Evolutionary conservation across 306 rosid genomes (phyloP).

Genomic region (Cajanus cajan): DNA sequence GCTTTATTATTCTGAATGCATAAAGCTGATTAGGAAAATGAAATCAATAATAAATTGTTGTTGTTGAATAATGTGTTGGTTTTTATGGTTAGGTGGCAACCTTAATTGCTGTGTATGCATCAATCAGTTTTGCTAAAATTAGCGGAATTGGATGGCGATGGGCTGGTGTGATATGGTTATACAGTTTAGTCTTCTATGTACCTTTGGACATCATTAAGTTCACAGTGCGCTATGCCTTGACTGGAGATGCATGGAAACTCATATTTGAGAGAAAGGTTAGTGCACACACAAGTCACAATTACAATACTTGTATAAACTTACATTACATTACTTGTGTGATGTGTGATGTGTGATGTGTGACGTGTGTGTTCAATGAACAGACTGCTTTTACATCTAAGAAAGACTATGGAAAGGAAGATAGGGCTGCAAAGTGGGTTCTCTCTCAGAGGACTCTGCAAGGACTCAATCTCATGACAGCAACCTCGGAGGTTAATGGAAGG

Average conservation of each 20-base stretch:
- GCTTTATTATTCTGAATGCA: background rate
- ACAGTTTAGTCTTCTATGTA: constrained; percentile 69
- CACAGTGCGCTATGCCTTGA: constrained; percentile 65
- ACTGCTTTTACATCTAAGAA: constrained; percentile 77
- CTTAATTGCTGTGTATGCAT: constrained; percentile 76
- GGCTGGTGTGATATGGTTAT: constrained; percentile 88
- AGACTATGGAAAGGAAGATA: constrained; percentile 74
- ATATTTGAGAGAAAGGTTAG: constrained; percentile 70
- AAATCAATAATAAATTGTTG: background rate
- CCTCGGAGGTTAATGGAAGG: constrained; percentile 34
- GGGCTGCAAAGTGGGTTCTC: constrained; percentile 71
- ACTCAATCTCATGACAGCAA: constrained; percentile 31
- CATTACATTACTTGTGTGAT: too few relatives aligned
- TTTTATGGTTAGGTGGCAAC: constrained; percentile 69
- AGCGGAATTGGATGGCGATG: constrained; percentile 88
- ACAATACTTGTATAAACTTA: too few relatives aligned
- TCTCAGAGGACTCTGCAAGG: constrained; percentile 82
- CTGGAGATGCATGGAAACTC: constrained; percentile 85
- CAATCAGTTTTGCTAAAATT: constrained; percentile 68
- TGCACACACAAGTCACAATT: too few relatives aligned
- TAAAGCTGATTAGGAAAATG: background rate
- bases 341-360: background rate
- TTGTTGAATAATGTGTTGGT: constrained; percentile 23
- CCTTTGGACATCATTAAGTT: constrained; percentile 84
- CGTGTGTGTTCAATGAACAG: constrained; percentile 44